A percentile compares a stretch with the other conserved stretches of the same genome.
phyloP scores from a whole-genome alignment of 352 stramenopile species.

The Phytopythium cucurbitacearum region DNA sequence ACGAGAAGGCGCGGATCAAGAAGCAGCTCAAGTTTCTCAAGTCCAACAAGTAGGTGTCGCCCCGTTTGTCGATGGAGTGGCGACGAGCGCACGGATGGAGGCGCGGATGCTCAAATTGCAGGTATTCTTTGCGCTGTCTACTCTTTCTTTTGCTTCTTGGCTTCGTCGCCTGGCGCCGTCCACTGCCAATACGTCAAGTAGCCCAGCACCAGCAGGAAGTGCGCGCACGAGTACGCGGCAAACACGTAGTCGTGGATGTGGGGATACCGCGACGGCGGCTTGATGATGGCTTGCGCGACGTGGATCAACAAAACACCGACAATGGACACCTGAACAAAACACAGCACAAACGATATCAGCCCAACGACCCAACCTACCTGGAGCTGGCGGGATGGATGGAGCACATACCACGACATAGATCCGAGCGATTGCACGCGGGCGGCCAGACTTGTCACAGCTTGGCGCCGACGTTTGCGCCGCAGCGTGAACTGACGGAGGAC shows the following conservation, averaged over 20 bases:
- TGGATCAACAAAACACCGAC: constrained; percentile 53
- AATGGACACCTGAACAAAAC: constrained; percentile 39
- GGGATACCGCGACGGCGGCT: constrained; percentile 52
- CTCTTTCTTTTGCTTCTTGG: constrained; percentile 32
- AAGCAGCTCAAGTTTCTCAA: constrained; percentile 81
- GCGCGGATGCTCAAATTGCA: not conserved
- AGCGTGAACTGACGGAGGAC: constrained; percentile 23
- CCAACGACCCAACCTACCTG: not conserved
- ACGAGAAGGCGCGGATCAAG: constrained; percentile 82
- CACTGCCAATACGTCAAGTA: constrained; percentile 87
- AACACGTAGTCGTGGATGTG: constrained; percentile 88
- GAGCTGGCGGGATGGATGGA: not conserved
- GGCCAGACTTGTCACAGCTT: constrained; percentile 33
- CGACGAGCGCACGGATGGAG: not conserved
- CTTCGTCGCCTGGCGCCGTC: constrained; percentile 23
- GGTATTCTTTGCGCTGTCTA: constrained; percentile 10
- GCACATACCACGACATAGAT: constrained; percentile 49
- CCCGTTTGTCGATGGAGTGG: not conserved
- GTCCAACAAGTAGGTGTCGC: constrained; percentile 39
- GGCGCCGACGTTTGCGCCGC: constrained; percentile 17
- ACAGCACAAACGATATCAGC: constrained; percentile 8
- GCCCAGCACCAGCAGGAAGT: constrained; percentile 64
- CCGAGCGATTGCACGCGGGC: constrained; percentile 23
- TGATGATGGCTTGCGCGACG: constrained; percentile 36
- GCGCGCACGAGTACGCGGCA: constrained; percentile 68